Conservation (phyloP, 1,284 basidiomycete species). For the Sphagnurus paluster region DNA sequence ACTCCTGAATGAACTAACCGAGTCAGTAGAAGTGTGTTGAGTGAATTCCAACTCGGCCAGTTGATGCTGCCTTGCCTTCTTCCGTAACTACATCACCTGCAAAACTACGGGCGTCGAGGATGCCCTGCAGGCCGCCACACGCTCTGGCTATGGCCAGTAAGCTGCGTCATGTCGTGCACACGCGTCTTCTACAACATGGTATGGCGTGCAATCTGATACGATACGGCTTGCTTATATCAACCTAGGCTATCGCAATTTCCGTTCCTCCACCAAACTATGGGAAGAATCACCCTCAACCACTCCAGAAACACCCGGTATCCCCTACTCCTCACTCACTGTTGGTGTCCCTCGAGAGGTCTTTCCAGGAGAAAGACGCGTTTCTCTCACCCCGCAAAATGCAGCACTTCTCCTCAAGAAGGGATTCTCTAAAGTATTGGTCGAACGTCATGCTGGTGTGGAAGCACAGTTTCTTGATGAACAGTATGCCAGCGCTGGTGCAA, state of each 20-base stretch:
- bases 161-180: slow-evolving; percentile 14
- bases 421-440: slow-evolving; percentile 70
- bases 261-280: slow-evolving; percentile 26
- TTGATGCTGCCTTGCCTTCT: slow-evolving; percentile 10
- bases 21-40: not conserved
- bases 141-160: slow-evolving; percentile 26
- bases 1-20: no score
- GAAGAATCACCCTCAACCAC: slow-evolving; percentile 27
- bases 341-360: slow-evolving; percentile 77
- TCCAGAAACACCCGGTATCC: slow-evolving; percentile 45
- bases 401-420: slow-evolving; percentile 78
- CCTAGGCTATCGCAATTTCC: slow-evolving; percentile 34
- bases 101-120: slow-evolving; percentile 18
- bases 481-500: slow-evolving; percentile 77
- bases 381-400: slow-evolving; percentile 77
- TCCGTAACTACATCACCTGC: slow-evolving; percentile 1
- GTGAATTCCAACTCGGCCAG: not conserved
- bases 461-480: slow-evolving; percentile 81
- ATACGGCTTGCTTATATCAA: not conserved
- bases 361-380: slow-evolving; percentile 75
- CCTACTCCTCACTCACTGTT: slow-evolving; percentile 74
- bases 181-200: slow-evolving; percentile 17
- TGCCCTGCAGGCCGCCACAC: slow-evolving; percentile 33
- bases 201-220: slow-evolving; percentile 8
- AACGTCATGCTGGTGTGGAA: slow-evolving; percentile 66